A percentile compares a stretch with the other conserved stretches of the same genome.
Evolutionary conservation across 2,329 filamentous ascomycete species (phyloP).

Genomic region (Falciphora oryzae): DNA sequence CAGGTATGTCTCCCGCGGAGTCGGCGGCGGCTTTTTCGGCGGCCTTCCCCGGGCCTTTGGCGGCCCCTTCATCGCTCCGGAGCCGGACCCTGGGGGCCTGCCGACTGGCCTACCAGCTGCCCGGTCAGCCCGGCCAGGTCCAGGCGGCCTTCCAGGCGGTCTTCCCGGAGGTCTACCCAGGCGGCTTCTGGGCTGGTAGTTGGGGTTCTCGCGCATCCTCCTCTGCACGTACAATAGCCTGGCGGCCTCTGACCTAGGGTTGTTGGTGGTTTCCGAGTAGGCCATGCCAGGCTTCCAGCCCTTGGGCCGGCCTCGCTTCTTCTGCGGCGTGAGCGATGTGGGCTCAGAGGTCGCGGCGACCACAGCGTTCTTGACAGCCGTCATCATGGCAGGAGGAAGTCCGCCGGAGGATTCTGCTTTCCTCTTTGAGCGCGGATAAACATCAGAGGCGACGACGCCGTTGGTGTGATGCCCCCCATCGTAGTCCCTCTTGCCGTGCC

Average conservation of each 20-base stretch:
- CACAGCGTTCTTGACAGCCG: not conserved
- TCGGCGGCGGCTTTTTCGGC: slow-evolving; percentile 31
- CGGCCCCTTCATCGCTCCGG: not conserved
- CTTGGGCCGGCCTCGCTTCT: slow-evolving; percentile 41
- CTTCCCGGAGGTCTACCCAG: not conserved
- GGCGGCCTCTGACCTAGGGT: slow-evolving; percentile 5
- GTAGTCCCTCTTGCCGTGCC: not conserved
- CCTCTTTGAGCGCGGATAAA: not conserved
- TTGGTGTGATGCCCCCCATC: not conserved
- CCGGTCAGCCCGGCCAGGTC: not conserved
- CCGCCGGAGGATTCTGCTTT: not conserved
- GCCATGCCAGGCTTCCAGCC: slow-evolving; percentile 35
- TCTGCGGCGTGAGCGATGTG: slow-evolving; percentile 1
- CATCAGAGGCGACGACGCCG: not conserved
- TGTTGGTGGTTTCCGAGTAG: slow-evolving; percentile 20
- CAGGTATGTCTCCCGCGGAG: slow-evolving; percentile 36
- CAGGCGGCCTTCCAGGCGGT: slow-evolving; percentile 2
- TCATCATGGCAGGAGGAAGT: not conserved
- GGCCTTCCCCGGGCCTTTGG: slow-evolving; percentile 37
- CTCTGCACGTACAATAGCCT: not conserved
- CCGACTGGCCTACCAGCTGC: not conserved
- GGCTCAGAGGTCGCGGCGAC: not conserved
- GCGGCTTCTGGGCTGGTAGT: not conserved
- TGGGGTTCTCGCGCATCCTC: slow-evolving; percentile 3
- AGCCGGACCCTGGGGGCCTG: slow-evolving; percentile 4